Percentiles rank a stretch among this genome's conserved stretches.
These are phyloP conservation scores for Arabis alpina DNA, from an alignment of 345 rosid species.

Conservation along the genomic window DNA sequence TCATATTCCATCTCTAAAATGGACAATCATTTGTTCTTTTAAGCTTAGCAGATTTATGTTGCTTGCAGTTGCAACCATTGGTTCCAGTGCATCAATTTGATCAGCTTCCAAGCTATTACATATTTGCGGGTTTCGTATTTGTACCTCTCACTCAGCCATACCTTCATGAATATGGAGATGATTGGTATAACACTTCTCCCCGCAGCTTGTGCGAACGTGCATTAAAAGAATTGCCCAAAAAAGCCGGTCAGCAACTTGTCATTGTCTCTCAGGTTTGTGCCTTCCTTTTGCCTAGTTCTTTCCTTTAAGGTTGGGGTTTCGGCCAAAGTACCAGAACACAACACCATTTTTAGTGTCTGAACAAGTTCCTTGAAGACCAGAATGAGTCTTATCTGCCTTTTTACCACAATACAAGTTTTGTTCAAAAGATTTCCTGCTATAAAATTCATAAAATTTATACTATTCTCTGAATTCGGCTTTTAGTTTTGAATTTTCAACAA, in stretches of 20 bases:
- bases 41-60: background rate
- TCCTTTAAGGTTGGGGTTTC: background rate
- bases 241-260: constrained; percentile 76
- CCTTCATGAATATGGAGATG: constrained; percentile 93
- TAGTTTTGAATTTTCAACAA: background rate
- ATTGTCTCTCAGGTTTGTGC: constrained; percentile 82
- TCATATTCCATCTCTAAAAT: background rate
- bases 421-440: background rate
- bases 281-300: background rate
- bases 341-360: background rate
- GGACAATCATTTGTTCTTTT: constrained; percentile 15
- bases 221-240: constrained; percentile 71
- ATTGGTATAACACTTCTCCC: constrained; percentile 89
- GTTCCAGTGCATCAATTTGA: constrained; percentile 94
- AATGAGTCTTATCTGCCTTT: background rate
- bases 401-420: background rate
- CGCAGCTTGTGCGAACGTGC: constrained; percentile 83
- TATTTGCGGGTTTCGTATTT: constrained; percentile 93
- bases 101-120: constrained; percentile 83
- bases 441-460: background rate
- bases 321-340: too few species aligned
- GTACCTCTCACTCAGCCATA: constrained; percentile 86
- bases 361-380: background rate
- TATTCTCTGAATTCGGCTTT: background rate
- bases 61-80: constrained; percentile 76